Evolutionary conservation across 1,284 basidiomycete species (phyloP), one percentile per base, ranked within the genome.

Genomic region (Trichosporon faecale): DNA sequence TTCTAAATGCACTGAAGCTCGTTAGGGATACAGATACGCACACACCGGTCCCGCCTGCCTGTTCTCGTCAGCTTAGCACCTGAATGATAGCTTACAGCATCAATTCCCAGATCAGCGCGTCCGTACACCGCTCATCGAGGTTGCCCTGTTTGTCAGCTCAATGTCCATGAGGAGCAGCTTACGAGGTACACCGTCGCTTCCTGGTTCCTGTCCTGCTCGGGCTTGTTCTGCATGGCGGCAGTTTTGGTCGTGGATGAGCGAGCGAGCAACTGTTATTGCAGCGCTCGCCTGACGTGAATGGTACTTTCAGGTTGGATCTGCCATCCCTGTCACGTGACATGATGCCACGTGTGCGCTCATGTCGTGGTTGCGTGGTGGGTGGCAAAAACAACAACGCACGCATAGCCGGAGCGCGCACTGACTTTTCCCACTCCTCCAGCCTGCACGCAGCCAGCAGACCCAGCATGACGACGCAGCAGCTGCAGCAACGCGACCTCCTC

Each of bases 61-160:
- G 69, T 25, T 21, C 16, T 33, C 1, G 73, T 77, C 68, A 75
- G 75, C 57, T 52, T 16, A 12, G 4, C 5, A 16, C 12, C 9
- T 3, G 21, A 8, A 25, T 9, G 6, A n/a, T 35, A 12, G 80
- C 82, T 80, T 70, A 84, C 72, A 98, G 85, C 96, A 99, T 99
- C 65, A 99, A 86, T 85, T 99, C 96, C 96, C 96, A 99, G 73
- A 99, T 87, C 74, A 99, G 87, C 61, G 95, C 93, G 82, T 99
- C 96, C 8, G 92, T 89, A 78, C 92, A 94, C 69, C 94, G 88
- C 82, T 98, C 97, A 79, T 99, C 96, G 44, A 99, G 88, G 82
- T 99, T 99, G 73, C 96, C 96, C 94, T 96, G 74, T 25, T 6
- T 18, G 69, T 73, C 35, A 73, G 67, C 66, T 12, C 11, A 3